Base-by-base conservation (phyloP, 306 rosid species). In the Rosa chinensis region DNA sequence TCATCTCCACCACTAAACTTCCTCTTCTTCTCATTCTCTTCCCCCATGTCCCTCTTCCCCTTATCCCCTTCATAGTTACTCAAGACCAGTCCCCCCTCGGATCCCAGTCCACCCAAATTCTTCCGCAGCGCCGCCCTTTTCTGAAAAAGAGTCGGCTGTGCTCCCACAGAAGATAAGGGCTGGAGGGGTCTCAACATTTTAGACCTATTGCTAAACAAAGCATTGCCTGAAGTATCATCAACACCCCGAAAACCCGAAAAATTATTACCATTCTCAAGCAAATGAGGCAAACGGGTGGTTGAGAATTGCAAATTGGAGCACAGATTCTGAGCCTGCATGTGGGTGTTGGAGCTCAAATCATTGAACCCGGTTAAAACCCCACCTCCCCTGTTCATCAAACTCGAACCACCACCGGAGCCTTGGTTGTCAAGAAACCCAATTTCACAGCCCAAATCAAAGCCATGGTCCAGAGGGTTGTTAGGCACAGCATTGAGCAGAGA, bases 91-190 rank as follows among this genome's bases (percentile, higher is more conserved):
- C 80, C 74, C 2, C 48, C 78, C 69, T 69, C 76, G 11, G 84
- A 68, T 6, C 79, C 84, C 49, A 87, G 87, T 18, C 25, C 13
- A 66, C 73, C 84, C 35, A 83, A 66, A 69, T 76, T 81, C 48
- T 85, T 77, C 50, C 84, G 78, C 43, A 81, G 89, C 4, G 87
- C 89, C 5, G 87, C 86, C 72, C 99, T 84, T 82, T 95, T 95
- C 93, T 90, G 92, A 52, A 90, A 95, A 59, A 95, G 81, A 25
- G 94, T 95, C 1, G 97, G 96, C 73, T 85, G 94, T n/a, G 87
- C 69, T 10, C 94, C 98, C 44, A 61, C 63, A 2, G 82, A 80
- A 23, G 90, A 86, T 68, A 82, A 80, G 1, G 82, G 82, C 9
- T 76, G 62, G 6, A 76, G 79, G 0, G 79, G 79, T 49, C 79